Conservation (phyloP, 306 rosid species). For the Ziziphus jujuba region DNA sequence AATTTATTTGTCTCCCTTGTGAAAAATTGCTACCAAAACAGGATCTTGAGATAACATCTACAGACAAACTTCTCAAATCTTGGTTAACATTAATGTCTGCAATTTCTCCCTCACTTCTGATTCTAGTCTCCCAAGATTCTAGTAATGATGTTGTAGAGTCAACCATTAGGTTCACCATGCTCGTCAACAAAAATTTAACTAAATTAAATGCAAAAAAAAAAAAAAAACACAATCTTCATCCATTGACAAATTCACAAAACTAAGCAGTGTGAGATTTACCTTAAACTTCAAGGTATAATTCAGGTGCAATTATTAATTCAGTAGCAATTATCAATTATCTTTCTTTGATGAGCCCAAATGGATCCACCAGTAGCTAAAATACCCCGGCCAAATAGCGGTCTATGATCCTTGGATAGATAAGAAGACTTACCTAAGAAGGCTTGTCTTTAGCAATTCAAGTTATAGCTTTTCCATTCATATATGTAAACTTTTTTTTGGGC, state of each 20-base stretch:
- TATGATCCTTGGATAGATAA: slow-evolving; percentile 28
- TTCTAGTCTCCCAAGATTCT: slow-evolving; percentile 48
- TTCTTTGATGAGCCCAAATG: slow-evolving; percentile 43
- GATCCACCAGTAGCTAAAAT: slow-evolving; percentile 38
- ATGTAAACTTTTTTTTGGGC: no score
- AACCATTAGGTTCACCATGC: slow-evolving; percentile 59
- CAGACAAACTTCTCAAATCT: slow-evolving; percentile 56
- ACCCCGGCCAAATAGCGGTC: slow-evolving; percentile 40
- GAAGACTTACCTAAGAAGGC: slow-evolving; percentile 32
- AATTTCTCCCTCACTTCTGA: slow-evolving; percentile 40
- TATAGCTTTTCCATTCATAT: no score
- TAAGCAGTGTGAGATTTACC: slow-evolving; percentile 16
- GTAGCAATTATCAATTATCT: slow-evolving; percentile 39
- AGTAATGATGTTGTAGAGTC: slow-evolving; percentile 46
- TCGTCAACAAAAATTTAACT: slow-evolving; percentile 31
- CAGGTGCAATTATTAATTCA: no score
- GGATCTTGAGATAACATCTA: slow-evolving; percentile 56
- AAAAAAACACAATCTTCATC: not conserved
- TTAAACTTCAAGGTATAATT: slow-evolving; percentile 41
- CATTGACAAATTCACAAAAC: not conserved
- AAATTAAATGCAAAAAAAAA: not conserved
- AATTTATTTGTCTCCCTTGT: slow-evolving; percentile 59
- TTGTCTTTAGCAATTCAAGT: no score
- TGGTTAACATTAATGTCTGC: slow-evolving; percentile 48
- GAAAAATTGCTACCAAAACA: slow-evolving; percentile 69